phyloP scores from a whole-genome alignment of 108 stramenopile species.

The Skeletonema tropicum region DNA sequence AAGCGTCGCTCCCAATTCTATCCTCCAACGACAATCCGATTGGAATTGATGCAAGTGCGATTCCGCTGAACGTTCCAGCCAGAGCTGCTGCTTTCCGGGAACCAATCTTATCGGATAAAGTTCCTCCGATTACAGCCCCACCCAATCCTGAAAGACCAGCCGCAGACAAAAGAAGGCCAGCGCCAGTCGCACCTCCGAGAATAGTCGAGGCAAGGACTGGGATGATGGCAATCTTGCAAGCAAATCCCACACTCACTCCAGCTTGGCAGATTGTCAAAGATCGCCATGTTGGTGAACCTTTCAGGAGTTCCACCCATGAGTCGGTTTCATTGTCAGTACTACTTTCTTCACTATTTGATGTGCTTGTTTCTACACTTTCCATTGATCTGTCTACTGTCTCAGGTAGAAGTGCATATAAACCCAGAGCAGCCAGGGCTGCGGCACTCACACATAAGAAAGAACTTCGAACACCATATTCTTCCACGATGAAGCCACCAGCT shows the following conservation, averaged over 20 bases:
- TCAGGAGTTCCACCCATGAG: constrained; percentile 55
- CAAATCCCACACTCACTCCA: constrained; percentile 71
- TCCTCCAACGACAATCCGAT: constrained; percentile 41
- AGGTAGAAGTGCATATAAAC: constrained; percentile 63
- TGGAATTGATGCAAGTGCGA: constrained; percentile 54
- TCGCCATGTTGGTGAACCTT: constrained; percentile 55
- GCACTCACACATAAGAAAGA: constrained; percentile 59
- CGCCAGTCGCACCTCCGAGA: constrained; percentile 68
- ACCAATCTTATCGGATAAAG: constrained; percentile 53
- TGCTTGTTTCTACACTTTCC: background rate
- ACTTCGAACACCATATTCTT: constrained; percentile 55
- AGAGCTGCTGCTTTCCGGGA: constrained; percentile 49
- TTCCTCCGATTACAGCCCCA: constrained; percentile 71
- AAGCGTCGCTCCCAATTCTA: background rate
- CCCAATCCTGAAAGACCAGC: constrained; percentile 69
- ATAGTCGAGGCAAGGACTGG: constrained; percentile 61
- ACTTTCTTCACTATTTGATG: background rate
- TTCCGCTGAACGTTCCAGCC: constrained; percentile 53
- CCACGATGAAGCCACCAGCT: constrained; percentile 64
- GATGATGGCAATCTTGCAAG: constrained; percentile 77
- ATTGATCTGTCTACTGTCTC: constrained; percentile 51
- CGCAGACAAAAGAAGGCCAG: constrained; percentile 70
- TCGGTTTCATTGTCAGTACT: constrained; percentile 16
- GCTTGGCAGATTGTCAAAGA: constrained; percentile 65
- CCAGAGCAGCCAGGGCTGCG: constrained; percentile 59